Percentiles rank a stretch among this genome's conserved stretches.
Evolutionary conservation across 768 basidiomycete genomes (phyloP).

Genomic region (Tulasnella sp.): DNA sequence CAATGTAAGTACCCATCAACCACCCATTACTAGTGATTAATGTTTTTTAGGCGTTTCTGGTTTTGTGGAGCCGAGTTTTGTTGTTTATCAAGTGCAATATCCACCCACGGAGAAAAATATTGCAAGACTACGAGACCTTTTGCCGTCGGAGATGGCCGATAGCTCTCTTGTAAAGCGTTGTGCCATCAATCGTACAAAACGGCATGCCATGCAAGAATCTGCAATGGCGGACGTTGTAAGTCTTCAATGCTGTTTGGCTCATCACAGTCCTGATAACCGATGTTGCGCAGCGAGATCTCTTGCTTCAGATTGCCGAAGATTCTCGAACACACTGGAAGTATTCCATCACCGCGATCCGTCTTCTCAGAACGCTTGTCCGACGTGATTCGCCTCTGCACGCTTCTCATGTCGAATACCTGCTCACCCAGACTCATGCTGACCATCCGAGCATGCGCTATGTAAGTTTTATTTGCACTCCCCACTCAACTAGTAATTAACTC

Average conservation of each 20-base stretch:
- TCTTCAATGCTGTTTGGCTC: constrained; percentile 42
- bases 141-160: background rate
- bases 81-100: constrained; percentile 10
- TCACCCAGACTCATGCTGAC: constrained; percentile 57
- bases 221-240: constrained; percentile 35
- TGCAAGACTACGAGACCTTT: background rate
- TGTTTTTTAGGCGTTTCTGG: constrained; percentile 48
- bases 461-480: background rate
- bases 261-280: constrained; percentile 30
- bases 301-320: constrained; percentile 58
- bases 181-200: background rate
- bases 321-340: constrained; percentile 76
- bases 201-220: constrained; percentile 29
- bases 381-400: constrained; percentile 54
- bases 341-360: constrained; percentile 61
- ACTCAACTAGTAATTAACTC: background rate
- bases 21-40: constrained; percentile 25
- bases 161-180: constrained; percentile 5
- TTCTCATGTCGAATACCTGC: constrained; percentile 52
- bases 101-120: constrained; percentile 2
- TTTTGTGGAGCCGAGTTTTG: constrained; percentile 52
- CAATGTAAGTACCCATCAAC: constrained; percentile 44
- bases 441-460: constrained; percentile 54
- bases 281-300: constrained; percentile 38
- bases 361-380: constrained; percentile 63